These are phyloP conservation scores for Aristolochia contorta DNA, from an alignment of 164 flowering plant genomes.

Conservation along the genomic window DNA sequence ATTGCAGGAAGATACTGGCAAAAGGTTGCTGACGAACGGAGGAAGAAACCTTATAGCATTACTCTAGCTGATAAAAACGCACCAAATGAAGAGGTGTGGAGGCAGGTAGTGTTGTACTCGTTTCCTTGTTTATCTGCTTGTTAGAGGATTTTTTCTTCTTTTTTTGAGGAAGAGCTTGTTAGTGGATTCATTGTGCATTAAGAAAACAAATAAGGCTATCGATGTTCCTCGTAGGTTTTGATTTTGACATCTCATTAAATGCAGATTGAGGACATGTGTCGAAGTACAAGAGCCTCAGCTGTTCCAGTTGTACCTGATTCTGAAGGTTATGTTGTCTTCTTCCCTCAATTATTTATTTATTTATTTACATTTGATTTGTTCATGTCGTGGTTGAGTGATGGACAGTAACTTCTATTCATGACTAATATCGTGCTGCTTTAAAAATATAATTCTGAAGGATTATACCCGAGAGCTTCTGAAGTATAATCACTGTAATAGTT, in stretches of 20 bases:
- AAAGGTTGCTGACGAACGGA: conserved; percentile 74
- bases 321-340: conserved; percentile 42
- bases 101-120: conserved; percentile 42
- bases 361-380: neutral
- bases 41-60: conserved; percentile 65
- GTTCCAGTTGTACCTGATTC: conserved; percentile 88
- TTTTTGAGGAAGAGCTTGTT: too few species aligned
- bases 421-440: too few species aligned
- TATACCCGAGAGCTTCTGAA: too few species aligned
- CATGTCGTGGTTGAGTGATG: too few species aligned
- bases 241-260: neutral
- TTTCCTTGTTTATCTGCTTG: too few species aligned
- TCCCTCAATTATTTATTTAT: neutral
- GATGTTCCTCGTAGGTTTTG: too few species aligned
- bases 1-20: conserved; percentile 82
- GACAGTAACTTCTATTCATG: too few species aligned
- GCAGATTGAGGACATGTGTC: conserved; percentile 90
- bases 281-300: conserved; percentile 68
- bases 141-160: too few species aligned
- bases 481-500: too few species aligned
- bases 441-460: too few species aligned
- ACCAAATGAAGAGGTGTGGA: conserved; percentile 98
- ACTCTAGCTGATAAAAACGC: conserved; percentile 98
- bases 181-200: too few species aligned
- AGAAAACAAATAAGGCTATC: too few species aligned